Conservation (phyloP, 331 rosid genomes). For the Ulmus americana region DNA sequence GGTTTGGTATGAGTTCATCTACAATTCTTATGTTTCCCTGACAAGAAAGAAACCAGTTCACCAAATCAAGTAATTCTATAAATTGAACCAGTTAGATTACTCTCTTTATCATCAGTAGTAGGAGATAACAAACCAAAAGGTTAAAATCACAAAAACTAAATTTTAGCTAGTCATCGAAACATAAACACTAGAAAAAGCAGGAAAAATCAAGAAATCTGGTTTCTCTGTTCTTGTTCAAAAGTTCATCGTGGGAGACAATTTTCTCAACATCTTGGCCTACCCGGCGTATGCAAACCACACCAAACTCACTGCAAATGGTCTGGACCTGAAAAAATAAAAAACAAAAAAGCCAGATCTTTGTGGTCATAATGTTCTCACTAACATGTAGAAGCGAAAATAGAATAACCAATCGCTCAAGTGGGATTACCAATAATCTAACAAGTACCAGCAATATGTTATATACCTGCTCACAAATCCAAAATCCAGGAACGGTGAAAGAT, state of each 20-base stretch:
- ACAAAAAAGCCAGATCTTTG: neutral
- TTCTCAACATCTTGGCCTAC: constrained; percentile 80
- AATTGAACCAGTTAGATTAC: neutral
- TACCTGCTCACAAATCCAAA: constrained; percentile 75
- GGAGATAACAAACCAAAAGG: neutral
- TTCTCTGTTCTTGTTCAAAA: constrained; percentile 55
- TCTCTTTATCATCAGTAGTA: neutral
- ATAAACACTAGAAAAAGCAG: neutral
- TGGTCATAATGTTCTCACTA: neutral
- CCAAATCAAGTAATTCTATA: neutral
- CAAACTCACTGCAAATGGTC: constrained; percentile 59
- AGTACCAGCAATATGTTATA: neutral
- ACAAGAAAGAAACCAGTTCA: constrained; percentile 5
- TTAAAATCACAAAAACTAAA: neutral
- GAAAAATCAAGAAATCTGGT: constrained; percentile 11
- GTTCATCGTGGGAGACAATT: constrained; percentile 39
- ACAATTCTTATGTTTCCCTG: constrained; percentile 67
- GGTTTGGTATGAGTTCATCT: constrained; percentile 75
- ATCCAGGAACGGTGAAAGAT: constrained; percentile 69
- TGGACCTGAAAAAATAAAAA: constrained; percentile 39
- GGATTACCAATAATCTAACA: neutral
- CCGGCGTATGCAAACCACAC: constrained; percentile 67
- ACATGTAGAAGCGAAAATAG: neutral
- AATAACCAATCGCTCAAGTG: neutral
- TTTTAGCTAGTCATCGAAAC: neutral